These are phyloP conservation scores for Leptographium galeiforme DNA, from an alignment of 2,329 filamentous ascomycete species.

Conservation along the genomic window DNA sequence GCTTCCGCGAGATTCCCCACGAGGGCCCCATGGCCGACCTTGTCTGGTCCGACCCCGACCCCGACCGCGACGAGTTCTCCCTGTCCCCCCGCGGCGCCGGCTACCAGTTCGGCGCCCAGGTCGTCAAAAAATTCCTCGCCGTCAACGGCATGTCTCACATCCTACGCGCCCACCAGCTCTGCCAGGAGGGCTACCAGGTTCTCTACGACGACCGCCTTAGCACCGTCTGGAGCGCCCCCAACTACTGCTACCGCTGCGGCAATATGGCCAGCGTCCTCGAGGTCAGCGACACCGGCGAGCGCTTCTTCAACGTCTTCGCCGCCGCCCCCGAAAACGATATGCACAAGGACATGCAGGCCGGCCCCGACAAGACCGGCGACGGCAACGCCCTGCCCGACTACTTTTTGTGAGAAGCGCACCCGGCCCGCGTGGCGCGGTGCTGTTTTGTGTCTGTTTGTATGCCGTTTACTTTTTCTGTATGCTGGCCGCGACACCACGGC, in stretches of 20 bases:
- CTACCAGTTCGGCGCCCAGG: constrained; percentile 94
- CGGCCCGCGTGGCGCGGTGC: not conserved
- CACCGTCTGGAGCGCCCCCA: constrained; percentile 96
- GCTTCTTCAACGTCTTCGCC: constrained; percentile 96
- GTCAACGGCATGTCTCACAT: constrained; percentile 98
- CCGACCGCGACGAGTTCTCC: constrained; percentile 94
- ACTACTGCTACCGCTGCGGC: constrained; percentile 89
- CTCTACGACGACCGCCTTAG: constrained; percentile 89
- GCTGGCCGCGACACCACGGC: too few species aligned
- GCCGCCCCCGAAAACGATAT: constrained; percentile 91
- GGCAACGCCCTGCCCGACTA: constrained; percentile 56
- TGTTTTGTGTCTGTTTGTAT: too few species aligned
- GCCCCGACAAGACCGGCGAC: constrained; percentile 57
- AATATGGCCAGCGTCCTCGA: constrained; percentile 96
- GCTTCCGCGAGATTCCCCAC: constrained; percentile 95
- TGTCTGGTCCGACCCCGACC: constrained; percentile 95
- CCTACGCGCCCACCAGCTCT: constrained; percentile 91
- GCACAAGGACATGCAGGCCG: constrained; percentile 64
- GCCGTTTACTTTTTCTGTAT: too few species aligned
- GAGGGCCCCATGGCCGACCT: constrained; percentile 99
- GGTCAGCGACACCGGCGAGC: constrained; percentile 82
- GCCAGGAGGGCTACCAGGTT: constrained; percentile 95
- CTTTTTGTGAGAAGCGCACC: constrained; percentile 41
- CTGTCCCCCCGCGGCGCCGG: constrained; percentile 86
- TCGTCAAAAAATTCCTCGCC: constrained; percentile 94